phyloP scores from a whole-genome alignment of 441 rosid genomes.

The Gossypium gossypioides region DNA sequence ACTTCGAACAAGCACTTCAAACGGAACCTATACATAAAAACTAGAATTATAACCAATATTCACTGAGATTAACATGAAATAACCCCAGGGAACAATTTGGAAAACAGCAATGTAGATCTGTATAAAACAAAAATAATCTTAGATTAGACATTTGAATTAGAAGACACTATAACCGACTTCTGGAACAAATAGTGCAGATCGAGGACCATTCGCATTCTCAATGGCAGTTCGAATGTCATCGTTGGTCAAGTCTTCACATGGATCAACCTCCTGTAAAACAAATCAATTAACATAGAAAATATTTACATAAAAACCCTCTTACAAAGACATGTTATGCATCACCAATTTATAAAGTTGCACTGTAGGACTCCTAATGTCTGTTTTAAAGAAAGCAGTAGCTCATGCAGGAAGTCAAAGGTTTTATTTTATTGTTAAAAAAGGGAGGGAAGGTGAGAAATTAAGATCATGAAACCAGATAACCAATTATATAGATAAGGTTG shows the following conservation, averaged over 20 bases:
- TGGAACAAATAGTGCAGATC: slow-evolving; percentile 77
- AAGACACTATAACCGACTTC: slow-evolving; percentile 41
- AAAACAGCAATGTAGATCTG: not conserved
- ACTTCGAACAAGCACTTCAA: slow-evolving; percentile 86
- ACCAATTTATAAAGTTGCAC: not conserved
- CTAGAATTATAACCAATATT: slow-evolving; percentile 3
- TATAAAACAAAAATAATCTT: not conserved
- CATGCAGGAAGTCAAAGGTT: not conserved
- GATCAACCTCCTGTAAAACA: slow-evolving; percentile 73
- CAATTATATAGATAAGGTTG: not conserved
- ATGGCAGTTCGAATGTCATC: slow-evolving; percentile 86
- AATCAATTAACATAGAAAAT: not conserved
- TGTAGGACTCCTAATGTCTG: not conserved
- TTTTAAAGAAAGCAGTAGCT: not conserved
- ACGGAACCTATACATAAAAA: slow-evolving; percentile 56
- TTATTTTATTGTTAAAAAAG: not conserved
- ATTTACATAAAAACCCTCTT: not conserved
- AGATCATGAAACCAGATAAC: not conserved
- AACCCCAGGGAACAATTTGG: not conserved
- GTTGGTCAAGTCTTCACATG: slow-evolving; percentile 83
- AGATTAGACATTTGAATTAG: slow-evolving; percentile 2
- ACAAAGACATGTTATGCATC: not conserved
- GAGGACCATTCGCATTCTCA: slow-evolving; percentile 95
- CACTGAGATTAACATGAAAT: not conserved
- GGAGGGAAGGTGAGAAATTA: not conserved